phyloP scores from a whole-genome alignment of 805 yeast genomes.

The Candida nonsorbophila region DNA sequence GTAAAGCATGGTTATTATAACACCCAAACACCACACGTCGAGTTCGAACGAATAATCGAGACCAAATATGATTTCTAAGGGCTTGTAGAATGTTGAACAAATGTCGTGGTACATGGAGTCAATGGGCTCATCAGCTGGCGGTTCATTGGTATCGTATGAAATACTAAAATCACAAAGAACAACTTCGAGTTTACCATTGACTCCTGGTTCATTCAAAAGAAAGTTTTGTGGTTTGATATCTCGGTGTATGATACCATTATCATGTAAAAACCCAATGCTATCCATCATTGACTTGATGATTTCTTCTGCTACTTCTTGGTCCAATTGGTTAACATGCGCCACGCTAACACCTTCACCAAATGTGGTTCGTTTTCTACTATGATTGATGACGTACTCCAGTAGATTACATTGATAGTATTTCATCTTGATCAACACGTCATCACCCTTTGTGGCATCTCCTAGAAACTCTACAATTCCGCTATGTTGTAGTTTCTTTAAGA shows the following conservation, averaged over 20 bases:
- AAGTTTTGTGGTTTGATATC: constrained; percentile 37
- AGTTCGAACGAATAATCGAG: constrained; percentile 49
- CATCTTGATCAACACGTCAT: constrained; percentile 31
- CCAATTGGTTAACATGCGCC: constrained; percentile 9
- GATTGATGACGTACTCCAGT: constrained; percentile 14
- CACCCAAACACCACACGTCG: constrained; percentile 72
- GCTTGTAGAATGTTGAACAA: constrained; percentile 61
- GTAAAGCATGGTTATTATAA: constrained; percentile 51
- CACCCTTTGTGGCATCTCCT: constrained; percentile 16
- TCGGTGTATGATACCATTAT: constrained; percentile 32
- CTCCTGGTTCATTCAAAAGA: constrained; percentile 16
- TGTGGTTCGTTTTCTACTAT: constrained; percentile 14
- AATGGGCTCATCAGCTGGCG: constrained; percentile 7
- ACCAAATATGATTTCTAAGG: constrained; percentile 71
- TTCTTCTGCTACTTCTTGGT: constrained; percentile 6
- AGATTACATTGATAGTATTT: constrained; percentile 23
- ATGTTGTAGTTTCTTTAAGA: constrained; percentile 16
- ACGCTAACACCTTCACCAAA: constrained; percentile 13
- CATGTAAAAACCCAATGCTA: constrained; percentile 25
- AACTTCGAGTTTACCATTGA: constrained; percentile 16
- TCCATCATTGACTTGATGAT: constrained; percentile 15
- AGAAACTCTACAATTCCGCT: constrained; percentile 13
- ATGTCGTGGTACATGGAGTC: constrained; percentile 55
- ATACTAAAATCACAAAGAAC: constrained; percentile 65
- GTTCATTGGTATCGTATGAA: constrained; percentile 1